Conservation (phyloP, 2,329 filamentous ascomycete species). For the Emmonsiellopsis sp. region DNA sequence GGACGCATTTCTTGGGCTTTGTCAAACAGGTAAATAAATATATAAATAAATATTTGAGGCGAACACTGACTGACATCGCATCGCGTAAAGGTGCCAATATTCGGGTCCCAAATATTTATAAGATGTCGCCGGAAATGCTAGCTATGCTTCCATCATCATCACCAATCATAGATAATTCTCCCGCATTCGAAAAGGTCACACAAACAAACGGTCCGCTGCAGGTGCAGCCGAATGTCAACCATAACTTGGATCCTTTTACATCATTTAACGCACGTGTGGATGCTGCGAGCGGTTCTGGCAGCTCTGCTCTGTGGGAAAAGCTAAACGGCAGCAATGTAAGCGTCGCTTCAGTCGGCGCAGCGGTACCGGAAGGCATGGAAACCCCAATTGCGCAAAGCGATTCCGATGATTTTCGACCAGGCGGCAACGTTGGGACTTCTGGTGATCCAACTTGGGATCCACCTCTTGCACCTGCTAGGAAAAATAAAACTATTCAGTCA, state of each 20-base stretch:
- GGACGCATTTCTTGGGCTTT: conserved; percentile 87
- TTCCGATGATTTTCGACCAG: conserved; percentile 30
- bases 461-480: conserved; percentile 37
- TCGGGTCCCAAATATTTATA: conserved; percentile 79
- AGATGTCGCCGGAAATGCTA: conserved; percentile 57
- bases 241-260: conserved; percentile 36
- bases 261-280: conserved; percentile 26
- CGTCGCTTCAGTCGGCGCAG: conserved; percentile 26
- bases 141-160: conserved; percentile 35
- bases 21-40: conserved; percentile 55
- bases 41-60: background rate
- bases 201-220: conserved; percentile 27
- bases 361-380: conserved; percentile 48
- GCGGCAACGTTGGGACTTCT: conserved; percentile 16
- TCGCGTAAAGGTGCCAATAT: conserved; percentile 60
- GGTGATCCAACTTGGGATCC: conserved; percentile 31
- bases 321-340: conserved; percentile 39
- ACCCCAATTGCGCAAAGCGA: conserved; percentile 50
- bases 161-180: conserved; percentile 22
- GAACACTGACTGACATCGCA: background rate
- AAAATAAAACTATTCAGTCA: conserved; percentile 46
- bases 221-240: conserved; percentile 26
- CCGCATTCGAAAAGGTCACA: conserved; percentile 23
- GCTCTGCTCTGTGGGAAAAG: conserved; percentile 41
- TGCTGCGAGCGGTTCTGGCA: conserved; percentile 25